Evolutionary conservation across 768 basidiomycete genomes (phyloP).

Genomic region (Coprinopsis sp.): DNA sequence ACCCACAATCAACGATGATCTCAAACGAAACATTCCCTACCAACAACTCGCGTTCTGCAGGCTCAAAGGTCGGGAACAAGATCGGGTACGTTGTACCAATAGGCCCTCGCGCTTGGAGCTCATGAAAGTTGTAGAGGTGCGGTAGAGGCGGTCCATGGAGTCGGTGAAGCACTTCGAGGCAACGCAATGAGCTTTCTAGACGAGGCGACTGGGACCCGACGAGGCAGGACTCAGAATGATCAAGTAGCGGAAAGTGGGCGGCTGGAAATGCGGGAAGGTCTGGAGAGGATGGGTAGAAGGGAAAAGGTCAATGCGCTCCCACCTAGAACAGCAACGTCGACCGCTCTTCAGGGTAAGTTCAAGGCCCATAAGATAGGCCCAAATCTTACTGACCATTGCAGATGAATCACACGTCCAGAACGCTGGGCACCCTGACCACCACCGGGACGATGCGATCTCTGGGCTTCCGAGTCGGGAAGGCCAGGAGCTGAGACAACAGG

Average conservation of each 20-base stretch:
- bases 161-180: slow-evolving; percentile 5
- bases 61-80: not conserved
- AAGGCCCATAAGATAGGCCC: not conserved
- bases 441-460: not conserved
- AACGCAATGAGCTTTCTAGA: not conserved
- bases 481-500: not conserved
- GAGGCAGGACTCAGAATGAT: not conserved
- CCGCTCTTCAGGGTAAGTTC: not conserved
- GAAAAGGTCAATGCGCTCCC: not conserved
- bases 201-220: not conserved
- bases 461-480: not conserved
- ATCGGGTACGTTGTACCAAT: not conserved
- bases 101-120: not conserved
- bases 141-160: slow-evolving; percentile 1
- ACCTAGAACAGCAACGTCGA: not conserved
- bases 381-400: no score
- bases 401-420: no score
- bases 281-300: not conserved
- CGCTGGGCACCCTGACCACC: no score
- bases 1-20: no score
- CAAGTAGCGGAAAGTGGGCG: not conserved
- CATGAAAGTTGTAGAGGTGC: not conserved
- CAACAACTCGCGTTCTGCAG: not conserved
- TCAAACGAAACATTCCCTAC: no score
- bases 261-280: not conserved